These are phyloP conservation scores for Aspergillus pseudoviridinutans DNA, from an alignment of 2,329 filamentous ascomycete genomes.

Conservation along the genomic window DNA sequence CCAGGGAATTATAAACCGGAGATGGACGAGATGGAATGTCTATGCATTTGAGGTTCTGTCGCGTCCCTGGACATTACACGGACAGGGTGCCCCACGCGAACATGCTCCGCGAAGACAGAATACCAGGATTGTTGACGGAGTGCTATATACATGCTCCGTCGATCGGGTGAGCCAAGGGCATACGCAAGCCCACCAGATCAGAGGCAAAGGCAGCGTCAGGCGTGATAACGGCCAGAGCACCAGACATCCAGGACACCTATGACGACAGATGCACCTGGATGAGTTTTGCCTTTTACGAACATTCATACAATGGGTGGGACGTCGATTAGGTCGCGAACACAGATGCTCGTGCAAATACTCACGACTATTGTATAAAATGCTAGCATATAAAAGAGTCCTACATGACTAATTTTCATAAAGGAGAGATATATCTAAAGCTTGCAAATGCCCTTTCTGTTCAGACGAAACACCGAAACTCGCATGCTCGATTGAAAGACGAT, in stretches of 20 bases:
- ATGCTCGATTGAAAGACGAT: slow-evolving; percentile 15
- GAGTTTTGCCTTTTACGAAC: not conserved
- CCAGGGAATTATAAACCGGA: not conserved
- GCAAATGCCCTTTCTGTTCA: slow-evolving; percentile 6
- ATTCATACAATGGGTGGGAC: not conserved
- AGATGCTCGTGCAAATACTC: not conserved
- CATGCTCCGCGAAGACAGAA: not conserved
- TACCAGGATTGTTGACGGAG: not conserved
- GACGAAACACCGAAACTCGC: slow-evolving; percentile 25
- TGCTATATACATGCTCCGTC: not conserved
- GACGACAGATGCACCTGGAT: not conserved
- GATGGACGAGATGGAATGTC: too few relatives aligned
- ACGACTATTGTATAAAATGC: not conserved
- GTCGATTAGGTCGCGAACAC: not conserved
- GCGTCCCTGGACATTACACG: too few relatives aligned
- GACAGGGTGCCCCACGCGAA: too few relatives aligned
- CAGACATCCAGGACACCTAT: not conserved
- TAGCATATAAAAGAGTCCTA: not conserved
- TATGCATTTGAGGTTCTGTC: too few relatives aligned
- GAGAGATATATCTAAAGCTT: not conserved
- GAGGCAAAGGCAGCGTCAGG: too few relatives aligned
- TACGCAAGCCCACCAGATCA: not conserved
- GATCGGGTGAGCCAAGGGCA: not conserved
- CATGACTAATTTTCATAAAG: not conserved
- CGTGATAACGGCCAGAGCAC: too few relatives aligned